phyloP scores from a whole-genome alignment of 2,329 filamentous ascomycete species.

The Thelonectria blattea region DNA sequence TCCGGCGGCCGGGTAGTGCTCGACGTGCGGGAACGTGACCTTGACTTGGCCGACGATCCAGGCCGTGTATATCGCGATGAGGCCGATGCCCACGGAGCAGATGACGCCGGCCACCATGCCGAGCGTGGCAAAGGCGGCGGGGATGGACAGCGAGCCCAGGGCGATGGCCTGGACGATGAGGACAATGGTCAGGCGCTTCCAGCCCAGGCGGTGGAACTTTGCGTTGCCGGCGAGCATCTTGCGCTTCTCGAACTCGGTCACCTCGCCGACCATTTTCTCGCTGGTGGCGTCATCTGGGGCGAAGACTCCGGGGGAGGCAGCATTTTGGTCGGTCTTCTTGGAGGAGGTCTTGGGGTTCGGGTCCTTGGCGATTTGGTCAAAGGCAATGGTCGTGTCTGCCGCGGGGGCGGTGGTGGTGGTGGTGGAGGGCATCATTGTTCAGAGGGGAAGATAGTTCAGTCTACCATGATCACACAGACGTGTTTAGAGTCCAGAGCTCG shows the following conservation, averaged over 20 bases:
- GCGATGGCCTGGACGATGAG: conserved; percentile 30
- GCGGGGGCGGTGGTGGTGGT: conserved; percentile 10
- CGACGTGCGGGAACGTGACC: conserved; percentile 56
- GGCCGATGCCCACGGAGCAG: conserved; percentile 41
- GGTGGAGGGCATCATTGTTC: conserved; percentile 22
- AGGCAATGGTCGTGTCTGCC: conserved; percentile 1
- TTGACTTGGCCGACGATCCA: conserved; percentile 49
- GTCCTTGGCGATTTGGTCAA: conserved; percentile 8
- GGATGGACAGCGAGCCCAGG: conserved; percentile 29
- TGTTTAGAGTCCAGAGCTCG: conserved; percentile 13
- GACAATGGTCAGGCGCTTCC: conserved; percentile 29
- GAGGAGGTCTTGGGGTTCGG: not conserved
- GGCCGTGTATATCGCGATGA: conserved; percentile 48
- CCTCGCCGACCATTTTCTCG: conserved; percentile 25
- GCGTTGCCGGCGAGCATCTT: conserved; percentile 27
- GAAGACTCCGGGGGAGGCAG: not conserved
- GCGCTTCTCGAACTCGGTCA: conserved; percentile 27
- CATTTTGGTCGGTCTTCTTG: not conserved
- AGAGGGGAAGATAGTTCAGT: conserved; percentile 9
- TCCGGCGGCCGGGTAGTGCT: conserved; percentile 68
- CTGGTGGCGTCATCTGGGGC: conserved; percentile 15
- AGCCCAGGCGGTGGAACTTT: conserved; percentile 29
- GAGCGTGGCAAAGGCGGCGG: conserved; percentile 27
- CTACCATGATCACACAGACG: conserved; percentile 24
- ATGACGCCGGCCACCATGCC: conserved; percentile 44